Evolutionary conservation across 257 asterid species (phyloP).

Genomic region (Solanum arcanum): DNA sequence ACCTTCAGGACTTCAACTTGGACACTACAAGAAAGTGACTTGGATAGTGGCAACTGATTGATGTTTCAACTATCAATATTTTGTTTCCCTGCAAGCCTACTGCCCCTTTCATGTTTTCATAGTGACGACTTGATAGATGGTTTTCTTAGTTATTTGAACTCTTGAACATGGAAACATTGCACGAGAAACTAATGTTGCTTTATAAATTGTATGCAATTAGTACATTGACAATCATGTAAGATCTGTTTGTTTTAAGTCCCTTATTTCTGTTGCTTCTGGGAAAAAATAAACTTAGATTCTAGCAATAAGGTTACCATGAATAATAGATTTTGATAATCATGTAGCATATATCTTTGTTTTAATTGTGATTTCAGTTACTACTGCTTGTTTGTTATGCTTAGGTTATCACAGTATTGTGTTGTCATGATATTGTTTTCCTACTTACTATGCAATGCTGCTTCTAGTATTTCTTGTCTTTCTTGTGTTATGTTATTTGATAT

Average conservation of each 20-base stretch:
- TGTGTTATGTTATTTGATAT: neutral
- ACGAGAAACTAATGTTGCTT: neutral
- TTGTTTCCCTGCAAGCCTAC: neutral
- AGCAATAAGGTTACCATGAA: neutral
- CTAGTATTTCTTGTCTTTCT: neutral
- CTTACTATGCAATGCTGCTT: neutral
- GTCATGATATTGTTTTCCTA: neutral
- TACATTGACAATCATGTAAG: neutral
- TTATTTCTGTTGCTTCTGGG: neutral
- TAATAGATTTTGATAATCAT: neutral
- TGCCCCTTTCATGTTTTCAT: neutral
- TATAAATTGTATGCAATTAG: neutral
- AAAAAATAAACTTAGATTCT: neutral
- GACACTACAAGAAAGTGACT: constrained; percentile 16
- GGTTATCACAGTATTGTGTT: neutral
- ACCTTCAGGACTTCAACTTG: constrained; percentile 51
- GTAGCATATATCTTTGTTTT: neutral
- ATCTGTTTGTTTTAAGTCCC: neutral
- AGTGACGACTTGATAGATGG: neutral
- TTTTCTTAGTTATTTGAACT: neutral
- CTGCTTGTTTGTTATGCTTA: neutral
- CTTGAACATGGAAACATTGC: neutral
- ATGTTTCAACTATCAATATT: neutral
- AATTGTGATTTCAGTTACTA: neutral
- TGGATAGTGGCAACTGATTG: neutral